Base-by-base conservation (phyloP, 148 eudicot genomes). In the Chenopodium berlandieri region DNA sequence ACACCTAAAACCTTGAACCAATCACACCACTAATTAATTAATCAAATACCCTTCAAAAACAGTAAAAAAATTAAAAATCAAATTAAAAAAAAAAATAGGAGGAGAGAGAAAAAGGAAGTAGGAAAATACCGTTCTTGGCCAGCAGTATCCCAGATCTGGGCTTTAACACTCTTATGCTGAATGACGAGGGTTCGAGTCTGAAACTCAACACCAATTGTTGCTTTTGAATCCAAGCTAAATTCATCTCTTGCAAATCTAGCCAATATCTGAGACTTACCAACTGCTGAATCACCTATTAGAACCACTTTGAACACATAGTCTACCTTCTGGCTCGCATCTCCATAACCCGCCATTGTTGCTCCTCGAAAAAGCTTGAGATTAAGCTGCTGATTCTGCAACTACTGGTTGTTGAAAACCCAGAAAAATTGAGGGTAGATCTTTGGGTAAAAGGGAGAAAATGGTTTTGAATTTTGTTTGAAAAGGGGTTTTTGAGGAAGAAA, bases 81-180 rank as follows among this genome's bases (percentile, higher is more conserved):
- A 37, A 37, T 37, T 37, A 4, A 37, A 27, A 27, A 27, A 27
- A 0, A 50, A 76, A 47, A 0, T 40, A 37, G 9, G 22, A 22
- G 16, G 23, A 34, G 27, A 34, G 44, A 62, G 31, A 9, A 0
- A 34, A 4, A 40, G 44, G 31, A 25, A 23, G 64, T 8, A 40
- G 31, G 4, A 47, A 31, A 2, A 31, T 60, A 92, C 94, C 97
- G 85, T 83, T 92, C 97, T 85, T 92, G 97, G 79, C 97, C 97
- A n/a, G 97, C 97, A 31, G 94, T 91, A 73, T 91, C 97, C 97
- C 97, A 92, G 96, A 92, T 92, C 96, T 92, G 96, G 73, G 96
- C 96, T 70, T 92, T 92, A 80, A 92, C 87, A 56, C 89, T 87
- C 88, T 92, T 92, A 52, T 88, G 92, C 58, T 91, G 70, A 69